Base-by-base conservation (phyloP, 2,329 filamentous ascomycete genomes). In the Alternaria angustiovoidea region DNA sequence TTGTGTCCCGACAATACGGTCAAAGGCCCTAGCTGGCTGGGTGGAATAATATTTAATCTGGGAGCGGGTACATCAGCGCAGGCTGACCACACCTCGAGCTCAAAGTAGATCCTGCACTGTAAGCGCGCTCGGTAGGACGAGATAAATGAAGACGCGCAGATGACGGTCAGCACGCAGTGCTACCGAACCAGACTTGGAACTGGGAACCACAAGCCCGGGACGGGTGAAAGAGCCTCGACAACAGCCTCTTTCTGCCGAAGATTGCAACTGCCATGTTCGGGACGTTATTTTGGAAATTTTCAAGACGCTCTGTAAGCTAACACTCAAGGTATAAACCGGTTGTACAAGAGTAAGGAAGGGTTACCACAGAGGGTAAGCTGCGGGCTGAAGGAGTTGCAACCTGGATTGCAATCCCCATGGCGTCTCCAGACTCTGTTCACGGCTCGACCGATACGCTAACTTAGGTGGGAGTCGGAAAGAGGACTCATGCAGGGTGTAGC, bases 131-230 rank as follows among this genome's bases (percentile, higher is more conserved):
- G 51, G 60, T 59, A 63, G 51, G 42, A 65, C 63, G 59, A 49
- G 61, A 61, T 58, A 65, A 39, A 66, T 64, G 57, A 66, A 61
- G 53, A 61, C 51, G 48, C 57, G 60, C 60, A 72, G 68, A 71
- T 75, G 72, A 76, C 69, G 63, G 64, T 75, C 56, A 73, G 69
- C 69, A 67, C 39, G 69, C 64, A 59, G 69, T 75, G 68, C 61
- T 63, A 74, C 72, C 60, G 55, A 65, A 52, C 56, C 63, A 68
- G 59, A 62, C 53, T 48, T 53, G 64, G 65, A 63, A 56, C 48
- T 43, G 59, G 52, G 43, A 64, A 66, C 62, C 52, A 52, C 11
- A 34, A 22, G 24, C 52, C 60, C 43, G 66, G 63, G 46, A 57
- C 49, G 14, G 24, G 44, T 18, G 53, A 57, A 41, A n/a, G 43